Evolutionary conservation across 441 rosid genomes (phyloP), one percentile per base, ranked within the genome.

Genomic region (Gossypium davidsonii): DNA sequence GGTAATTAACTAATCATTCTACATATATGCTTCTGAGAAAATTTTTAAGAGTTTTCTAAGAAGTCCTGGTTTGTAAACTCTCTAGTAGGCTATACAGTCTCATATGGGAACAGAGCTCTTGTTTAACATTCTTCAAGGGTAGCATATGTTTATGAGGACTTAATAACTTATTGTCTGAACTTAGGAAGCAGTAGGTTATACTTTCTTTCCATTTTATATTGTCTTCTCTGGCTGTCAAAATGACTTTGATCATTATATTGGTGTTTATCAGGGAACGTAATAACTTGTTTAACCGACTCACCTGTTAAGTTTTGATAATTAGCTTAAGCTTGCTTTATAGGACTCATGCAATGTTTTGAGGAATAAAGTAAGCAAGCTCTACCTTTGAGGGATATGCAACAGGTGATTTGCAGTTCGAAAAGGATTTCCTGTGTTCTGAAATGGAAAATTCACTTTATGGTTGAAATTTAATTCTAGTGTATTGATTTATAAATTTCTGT

Each of bases 41-140:
- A 26, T 3, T 48, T 25, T 14, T 46, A 48, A 17, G 56, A 31
- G 14, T 17, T 25, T 57, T 69, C 64, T 20, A 5, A 37, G 52
- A 61, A 49, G 46, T 78, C 77, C 18, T 79, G 86, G 86, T 83
- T 79, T 84, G 86, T 79, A 77, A 81, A 67, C 76, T 75, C 84
- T 73, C 72, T 53, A 81, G 81, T 83, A 83, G 85, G 79, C 79
- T 48, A 63, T 3, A 23, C 25, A 3, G 7, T 67, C 39, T 9
- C 8, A 49, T 11, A 25, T 25, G 25, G 56, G 44, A 67, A n/a
- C 4, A 37, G 52, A 49, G 42, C 55, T 53, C 48, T 72, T 64
- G 70, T 60, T 26, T 57, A 21, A 46, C 28, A 73, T n/a, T 66
- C 39, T 46, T 6, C 70, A 46, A 46, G 28, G 34, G 37, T 23